phyloP scores from a whole-genome alignment of 139 green algal species.

The Coccomyxa sp. region DNA sequence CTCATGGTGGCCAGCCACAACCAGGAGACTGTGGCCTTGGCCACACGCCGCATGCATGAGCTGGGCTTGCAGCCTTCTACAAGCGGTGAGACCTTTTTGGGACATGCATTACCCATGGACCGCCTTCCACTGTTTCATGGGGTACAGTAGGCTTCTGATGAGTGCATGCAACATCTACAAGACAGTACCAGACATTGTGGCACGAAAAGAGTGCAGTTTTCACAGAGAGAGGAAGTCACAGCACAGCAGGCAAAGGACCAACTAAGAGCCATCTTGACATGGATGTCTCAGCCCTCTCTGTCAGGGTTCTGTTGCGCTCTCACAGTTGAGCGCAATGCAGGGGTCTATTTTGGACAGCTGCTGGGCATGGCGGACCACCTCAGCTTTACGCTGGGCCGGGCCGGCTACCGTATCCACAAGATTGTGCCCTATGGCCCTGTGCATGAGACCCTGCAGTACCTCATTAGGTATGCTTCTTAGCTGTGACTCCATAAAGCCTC shows the following conservation, averaged over 20 bases:
- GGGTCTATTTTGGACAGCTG: constrained; percentile 72
- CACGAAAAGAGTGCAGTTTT: no score
- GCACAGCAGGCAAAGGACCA: no score
- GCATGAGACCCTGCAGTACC: constrained; percentile 52
- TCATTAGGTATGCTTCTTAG: constrained; percentile 24
- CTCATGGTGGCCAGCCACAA: constrained; percentile 75
- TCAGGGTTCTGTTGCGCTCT: no score
- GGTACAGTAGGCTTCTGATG: no score
- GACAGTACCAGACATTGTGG: no score
- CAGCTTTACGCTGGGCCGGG: constrained; percentile 37
- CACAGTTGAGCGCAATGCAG: no score
- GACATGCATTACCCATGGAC: no score
- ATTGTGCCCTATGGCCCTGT: constrained; percentile 54
- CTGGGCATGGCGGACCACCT: constrained; percentile 79
- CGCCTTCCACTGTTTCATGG: no score
- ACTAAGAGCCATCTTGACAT: no score
- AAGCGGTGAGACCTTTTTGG: background rate
- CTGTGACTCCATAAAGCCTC: background rate
- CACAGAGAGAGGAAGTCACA: no score
- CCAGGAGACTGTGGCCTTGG: constrained; percentile 46
- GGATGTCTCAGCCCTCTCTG: no score
- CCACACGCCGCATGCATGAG: constrained; percentile 41
- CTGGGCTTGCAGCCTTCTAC: constrained; percentile 33
- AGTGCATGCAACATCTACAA: no score
- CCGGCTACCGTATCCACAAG: constrained; percentile 56